Evolutionary conservation across 306 rosid genomes (phyloP).

Genomic region (Castanea crenata): DNA sequence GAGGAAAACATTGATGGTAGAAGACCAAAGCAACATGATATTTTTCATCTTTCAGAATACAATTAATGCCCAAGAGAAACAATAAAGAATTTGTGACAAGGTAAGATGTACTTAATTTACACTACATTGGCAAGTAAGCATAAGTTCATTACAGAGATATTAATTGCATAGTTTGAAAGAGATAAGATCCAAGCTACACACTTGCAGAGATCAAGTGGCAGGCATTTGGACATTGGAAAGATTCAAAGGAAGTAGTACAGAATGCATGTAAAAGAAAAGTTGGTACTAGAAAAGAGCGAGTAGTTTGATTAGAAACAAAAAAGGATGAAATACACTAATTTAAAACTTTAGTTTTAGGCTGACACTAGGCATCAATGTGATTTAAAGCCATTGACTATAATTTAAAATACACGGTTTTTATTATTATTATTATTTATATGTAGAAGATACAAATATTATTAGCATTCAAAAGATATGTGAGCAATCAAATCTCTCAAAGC

Average conservation of each 20-base stretch:
- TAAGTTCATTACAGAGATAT: neutral
- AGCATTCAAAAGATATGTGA: neutral
- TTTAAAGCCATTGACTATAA: neutral
- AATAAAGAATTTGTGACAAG: neutral
- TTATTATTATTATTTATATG: too few species aligned
- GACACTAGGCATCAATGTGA: neutral
- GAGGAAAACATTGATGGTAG: neutral
- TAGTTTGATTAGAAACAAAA: neutral
- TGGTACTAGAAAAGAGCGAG: neutral
- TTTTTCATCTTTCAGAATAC: neutral
- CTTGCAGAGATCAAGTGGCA: neutral
- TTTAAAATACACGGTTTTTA: neutral
- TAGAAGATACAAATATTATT: too few species aligned
- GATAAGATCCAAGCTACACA: neutral
- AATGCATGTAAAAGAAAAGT: neutral
- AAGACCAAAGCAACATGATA: neutral
- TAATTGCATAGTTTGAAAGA: neutral
- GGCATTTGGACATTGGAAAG: neutral
- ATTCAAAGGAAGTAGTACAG: neutral
- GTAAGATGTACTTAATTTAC: neutral
- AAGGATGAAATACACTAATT: neutral
- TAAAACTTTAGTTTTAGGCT: neutral
- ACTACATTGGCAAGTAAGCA: neutral
- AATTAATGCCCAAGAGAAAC: neutral
- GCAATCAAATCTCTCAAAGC: neutral